Evolutionary conservation across 768 basidiomycete genomes (phyloP), one percentile per base, ranked within the genome.

Genomic region (Tricholomella constricta): DNA sequence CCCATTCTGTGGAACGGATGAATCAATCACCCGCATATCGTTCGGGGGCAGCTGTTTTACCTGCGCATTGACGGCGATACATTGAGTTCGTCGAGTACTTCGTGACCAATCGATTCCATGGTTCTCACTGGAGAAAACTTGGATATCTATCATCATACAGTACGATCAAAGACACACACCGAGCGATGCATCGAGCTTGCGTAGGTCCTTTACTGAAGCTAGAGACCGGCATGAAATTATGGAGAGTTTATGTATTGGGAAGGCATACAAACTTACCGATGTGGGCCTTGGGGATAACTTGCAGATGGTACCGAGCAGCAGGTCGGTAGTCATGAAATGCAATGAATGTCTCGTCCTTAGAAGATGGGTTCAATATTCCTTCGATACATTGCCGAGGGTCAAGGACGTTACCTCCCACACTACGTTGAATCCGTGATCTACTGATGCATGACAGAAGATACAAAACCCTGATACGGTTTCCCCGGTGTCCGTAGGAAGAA

Each of bases 191-290:
- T 90, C 82, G 7, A 62, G 52, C 52, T 61, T 62, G 6, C 55
- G 64, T 25, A 91, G 63, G 1, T 73, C 63, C 57, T 71, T 79
- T 17, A 89, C 79, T 48, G 81, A 89, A 29, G 63, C 88, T 89
- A 55, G 20, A 45, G 10, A 23, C 35, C 2, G n/a, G 41, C 35
- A 48, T 51, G 46, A 10, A 3, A 35, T 32, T 48, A 60, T 6
- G 37, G 20, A 36, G 36, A 27, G 22, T 34, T 29, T 26, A 7
- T 19, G 26, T 8, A 15, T 41, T 17, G 22, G 19, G 12, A 48
- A 31, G 20, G 19, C 45, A 20, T 19, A 48, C 4, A 22, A 22
- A 64, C 74, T 22, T 52, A 81, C 84, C 63, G 6, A 83, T 78
- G 54, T 85, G 84, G 5, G 29, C 54, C 57, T 75, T 83, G 3